phyloP scores from a whole-genome alignment of 164 flowering plant species.

The Nymphaea thermarum region DNA sequence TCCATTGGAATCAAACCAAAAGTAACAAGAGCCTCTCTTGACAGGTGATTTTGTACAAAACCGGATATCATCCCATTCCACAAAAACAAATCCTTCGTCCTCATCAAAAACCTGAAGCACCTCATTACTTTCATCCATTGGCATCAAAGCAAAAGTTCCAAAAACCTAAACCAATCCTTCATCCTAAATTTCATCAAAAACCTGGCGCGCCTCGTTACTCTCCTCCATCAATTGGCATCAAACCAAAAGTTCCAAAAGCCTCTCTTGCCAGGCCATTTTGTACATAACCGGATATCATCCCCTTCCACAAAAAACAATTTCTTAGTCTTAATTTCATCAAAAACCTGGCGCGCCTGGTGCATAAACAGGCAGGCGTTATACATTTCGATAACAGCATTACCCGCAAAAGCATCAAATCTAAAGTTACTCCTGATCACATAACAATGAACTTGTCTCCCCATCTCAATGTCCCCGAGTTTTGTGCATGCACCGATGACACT shows the following conservation, averaged over 20 bases:
- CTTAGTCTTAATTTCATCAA: slow-evolving; percentile 22
- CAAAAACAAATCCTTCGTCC: slow-evolving; percentile 34
- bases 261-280: slow-evolving; percentile 23
- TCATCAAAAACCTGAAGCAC: not conserved
- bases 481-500: slow-evolving; percentile 27
- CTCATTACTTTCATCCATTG: slow-evolving; percentile 23
- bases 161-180: slow-evolving; percentile 45
- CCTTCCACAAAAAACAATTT: slow-evolving; percentile 61
- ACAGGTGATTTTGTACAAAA: slow-evolving; percentile 30
- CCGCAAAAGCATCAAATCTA: slow-evolving; percentile 24
- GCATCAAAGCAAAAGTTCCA: slow-evolving; percentile 31
- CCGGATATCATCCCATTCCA: slow-evolving; percentile 66
- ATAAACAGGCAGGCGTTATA: slow-evolving; percentile 40
- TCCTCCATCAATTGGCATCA: slow-evolving; percentile 33
- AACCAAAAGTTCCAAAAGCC: slow-evolving; percentile 27
- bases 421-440: slow-evolving; percentile 26
- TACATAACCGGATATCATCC: slow-evolving; percentile 46
- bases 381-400: slow-evolving; percentile 34
- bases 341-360: slow-evolving; percentile 32
- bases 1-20: slow-evolving; percentile 31
- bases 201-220: slow-evolving; percentile 20
- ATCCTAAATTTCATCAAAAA: not conserved
- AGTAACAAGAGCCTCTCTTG: slow-evolving; percentile 24
- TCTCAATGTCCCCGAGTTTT: slow-evolving; percentile 15
- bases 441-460: slow-evolving; percentile 44